Base-by-base conservation (phyloP, 2,329 filamentous ascomycete species). In the Eurotiales sp. region DNA sequence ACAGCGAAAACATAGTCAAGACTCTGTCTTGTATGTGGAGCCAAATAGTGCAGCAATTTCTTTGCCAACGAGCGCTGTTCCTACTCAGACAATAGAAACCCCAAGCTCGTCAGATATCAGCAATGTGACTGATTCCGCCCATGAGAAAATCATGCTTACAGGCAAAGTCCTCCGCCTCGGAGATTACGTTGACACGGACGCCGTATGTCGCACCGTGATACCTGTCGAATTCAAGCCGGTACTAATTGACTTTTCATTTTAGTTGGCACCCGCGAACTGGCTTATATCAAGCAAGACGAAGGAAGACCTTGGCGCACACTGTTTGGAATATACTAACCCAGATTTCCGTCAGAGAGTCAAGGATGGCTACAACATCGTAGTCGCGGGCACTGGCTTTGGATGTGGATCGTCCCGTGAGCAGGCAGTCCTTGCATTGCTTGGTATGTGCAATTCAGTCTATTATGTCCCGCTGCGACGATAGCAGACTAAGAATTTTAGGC, bases 331-430 rank as follows among this genome's bases (percentile, higher is more conserved):
- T 56, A 73, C 67, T 0, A 58, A 72, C 48, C 73, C 73, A 0
- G 59, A 65, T 1, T 76, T 77, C 59, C 68, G 72, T 0, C 42
- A 63, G 4, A 62, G 58, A 7, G 71, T 68, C 10, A 61, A 64
- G 34, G 56, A 69, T 21, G 72, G 70, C 0, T 62, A 62, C 40
- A 64, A 68, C 15, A 58, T 77, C n/a, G 62, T 77, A 8, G 73
- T 78, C 0, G 75, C 73, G 0, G 73, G 73, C 0, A 68, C 72
- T 42, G 71, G 65, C 0, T 78, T 78, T 55, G 75, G 75, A 2
- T 70, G 68, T 46, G 75, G 75, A 6, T 76, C 73, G 0, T 75
- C 71, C 8, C 67, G 75, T 0, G 69, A 76, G 56, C 63, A 75
- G 27, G 75, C 76, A 1, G 69, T 73, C 2, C 64, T 59, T 41